These are phyloP conservation scores for Pestalotiopsis sp. DNA, from an alignment of 2,329 filamentous ascomycete species.

Conservation along the genomic window DNA sequence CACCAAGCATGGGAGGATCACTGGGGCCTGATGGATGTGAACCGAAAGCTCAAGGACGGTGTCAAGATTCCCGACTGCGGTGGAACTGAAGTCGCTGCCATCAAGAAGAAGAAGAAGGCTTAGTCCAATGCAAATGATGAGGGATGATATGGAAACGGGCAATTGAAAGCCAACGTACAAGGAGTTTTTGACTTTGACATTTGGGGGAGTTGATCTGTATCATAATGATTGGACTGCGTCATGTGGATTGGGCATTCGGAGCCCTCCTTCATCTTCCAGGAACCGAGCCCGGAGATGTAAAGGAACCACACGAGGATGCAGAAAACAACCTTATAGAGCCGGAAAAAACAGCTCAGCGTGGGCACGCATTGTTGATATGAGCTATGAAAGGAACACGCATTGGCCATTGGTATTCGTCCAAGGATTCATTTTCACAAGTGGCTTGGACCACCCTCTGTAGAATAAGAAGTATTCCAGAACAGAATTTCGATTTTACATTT, in stretches of 20 bases:
- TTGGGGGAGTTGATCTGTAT: neutral
- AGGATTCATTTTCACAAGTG: neutral
- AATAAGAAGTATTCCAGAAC: neutral
- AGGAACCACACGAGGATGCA: neutral
- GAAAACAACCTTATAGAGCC: neutral
- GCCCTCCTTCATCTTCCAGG: neutral
- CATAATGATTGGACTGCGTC: neutral
- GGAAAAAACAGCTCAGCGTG: neutral
- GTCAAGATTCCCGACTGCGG: slow-evolving; percentile 86
- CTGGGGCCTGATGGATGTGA: slow-evolving; percentile 88
- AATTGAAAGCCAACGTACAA: neutral
- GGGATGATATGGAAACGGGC: neutral
- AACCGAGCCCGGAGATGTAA: neutral
- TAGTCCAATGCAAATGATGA: neutral
- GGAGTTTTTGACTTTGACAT: neutral
- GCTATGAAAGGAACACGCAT: neutral
- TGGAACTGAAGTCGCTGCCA: slow-evolving; percentile 62
- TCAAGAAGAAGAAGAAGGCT: neutral
- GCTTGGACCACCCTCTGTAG: neutral
- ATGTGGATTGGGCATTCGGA: neutral
- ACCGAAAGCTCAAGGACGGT: slow-evolving; percentile 81
- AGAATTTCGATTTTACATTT: neutral
- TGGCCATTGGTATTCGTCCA: neutral
- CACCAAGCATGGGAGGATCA: slow-evolving; percentile 88
- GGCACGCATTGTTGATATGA: slow-evolving; percentile 3